phyloP scores from a whole-genome alignment of 2,329 filamentous ascomycete species.

The Aspergillus sp. region DNA sequence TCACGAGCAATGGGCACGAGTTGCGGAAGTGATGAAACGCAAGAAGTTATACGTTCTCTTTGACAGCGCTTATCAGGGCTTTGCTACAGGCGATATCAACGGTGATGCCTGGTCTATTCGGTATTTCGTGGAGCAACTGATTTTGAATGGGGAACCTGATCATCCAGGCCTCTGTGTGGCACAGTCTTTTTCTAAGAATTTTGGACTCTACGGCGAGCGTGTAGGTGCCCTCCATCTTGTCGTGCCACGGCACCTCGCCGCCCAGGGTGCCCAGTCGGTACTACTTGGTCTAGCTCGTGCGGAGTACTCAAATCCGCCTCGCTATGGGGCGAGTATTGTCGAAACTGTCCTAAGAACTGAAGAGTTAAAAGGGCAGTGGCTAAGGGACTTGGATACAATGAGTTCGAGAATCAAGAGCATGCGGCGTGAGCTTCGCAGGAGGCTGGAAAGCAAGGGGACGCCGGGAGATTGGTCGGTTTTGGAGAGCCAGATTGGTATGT shows the following conservation, averaged over 20 bases:
- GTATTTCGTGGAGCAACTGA: slow-evolving; percentile 64
- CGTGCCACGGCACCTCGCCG: background rate
- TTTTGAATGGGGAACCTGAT: background rate
- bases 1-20: slow-evolving; percentile 78
- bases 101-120: slow-evolving; percentile 79
- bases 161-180: slow-evolving; percentile 38
- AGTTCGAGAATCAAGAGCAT: slow-evolving; percentile 28
- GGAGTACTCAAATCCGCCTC: slow-evolving; percentile 31
- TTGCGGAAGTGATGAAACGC: slow-evolving; percentile 68
- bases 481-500: slow-evolving; percentile 44
- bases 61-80: slow-evolving; percentile 91
- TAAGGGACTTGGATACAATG: slow-evolving; percentile 43
- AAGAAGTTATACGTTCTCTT: slow-evolving; percentile 89
- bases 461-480: slow-evolving; percentile 37
- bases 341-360: slow-evolving; percentile 27
- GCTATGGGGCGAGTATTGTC: slow-evolving; percentile 35
- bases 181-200: slow-evolving; percentile 57
- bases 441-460: slow-evolving; percentile 25
- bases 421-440: slow-evolving; percentile 20
- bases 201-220: slow-evolving; percentile 85
- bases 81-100: slow-evolving; percentile 78
- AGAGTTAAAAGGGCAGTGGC: slow-evolving; percentile 31
- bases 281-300: slow-evolving; percentile 25
- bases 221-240: slow-evolving; percentile 76
- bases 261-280: slow-evolving; percentile 8